Evolutionary conservation across 2,329 filamentous ascomycete species (phyloP).

Genomic region (Aureobasidium sp.): DNA sequence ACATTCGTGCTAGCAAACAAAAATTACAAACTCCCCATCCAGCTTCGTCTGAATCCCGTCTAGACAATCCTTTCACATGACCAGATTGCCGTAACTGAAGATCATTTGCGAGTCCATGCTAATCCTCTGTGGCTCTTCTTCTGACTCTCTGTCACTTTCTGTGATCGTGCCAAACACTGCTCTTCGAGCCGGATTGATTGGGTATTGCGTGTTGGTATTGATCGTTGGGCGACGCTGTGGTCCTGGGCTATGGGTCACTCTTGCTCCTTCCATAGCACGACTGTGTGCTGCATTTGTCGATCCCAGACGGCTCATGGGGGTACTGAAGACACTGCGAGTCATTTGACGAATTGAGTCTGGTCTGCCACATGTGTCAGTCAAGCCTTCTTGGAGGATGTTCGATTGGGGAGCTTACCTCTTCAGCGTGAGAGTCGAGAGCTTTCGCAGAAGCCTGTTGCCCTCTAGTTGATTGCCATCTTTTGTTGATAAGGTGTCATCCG

Average conservation of each 20-base stretch:
- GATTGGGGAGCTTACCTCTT: neutral
- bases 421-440: neutral
- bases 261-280: neutral
- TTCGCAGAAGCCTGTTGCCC: neutral
- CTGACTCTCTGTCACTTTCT: neutral
- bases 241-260: neutral
- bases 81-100: slow-evolving; percentile 1
- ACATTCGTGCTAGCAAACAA: too few relatives aligned
- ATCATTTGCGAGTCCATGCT: slow-evolving; percentile 8
- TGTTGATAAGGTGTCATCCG: too few relatives aligned
- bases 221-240: neutral
- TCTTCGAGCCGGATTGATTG: neutral
- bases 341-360: neutral
- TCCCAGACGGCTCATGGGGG: neutral
- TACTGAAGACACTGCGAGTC: slow-evolving; percentile 5
- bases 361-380: neutral
- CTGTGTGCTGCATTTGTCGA: neutral
- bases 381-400: neutral
- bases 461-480: neutral
- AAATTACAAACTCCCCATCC: too few relatives aligned
- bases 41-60: too few relatives aligned
- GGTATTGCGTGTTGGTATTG: neutral
- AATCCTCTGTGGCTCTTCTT: neutral
- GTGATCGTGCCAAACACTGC: neutral
- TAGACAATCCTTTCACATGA: slow-evolving; percentile 2